Evolutionary conservation across 108 stramenopile genomes (phyloP).

Genomic region (Cyclostephanos invisitatus): DNA sequence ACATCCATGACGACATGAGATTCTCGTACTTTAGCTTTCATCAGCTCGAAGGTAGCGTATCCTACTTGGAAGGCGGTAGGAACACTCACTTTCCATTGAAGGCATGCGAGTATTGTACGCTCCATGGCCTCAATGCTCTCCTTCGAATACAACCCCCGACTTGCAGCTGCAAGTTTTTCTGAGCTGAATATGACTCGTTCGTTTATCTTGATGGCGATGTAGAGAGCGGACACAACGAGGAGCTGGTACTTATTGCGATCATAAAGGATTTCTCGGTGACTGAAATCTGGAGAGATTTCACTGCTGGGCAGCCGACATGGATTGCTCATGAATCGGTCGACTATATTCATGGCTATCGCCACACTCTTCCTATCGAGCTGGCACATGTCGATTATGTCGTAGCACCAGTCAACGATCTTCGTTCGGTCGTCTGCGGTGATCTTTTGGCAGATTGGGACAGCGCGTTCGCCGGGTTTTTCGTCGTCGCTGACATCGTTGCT

Average conservation of each 20-base stretch:
- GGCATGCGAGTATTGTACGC: constrained; percentile 24
- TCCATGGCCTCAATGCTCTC: constrained; percentile 66
- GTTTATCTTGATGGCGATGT: constrained; percentile 63
- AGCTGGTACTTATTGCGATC: constrained; percentile 58
- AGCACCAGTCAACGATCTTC: constrained; percentile 32
- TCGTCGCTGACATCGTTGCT: too few species aligned
- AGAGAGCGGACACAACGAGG: constrained; percentile 54
- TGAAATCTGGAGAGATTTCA: too few species aligned
- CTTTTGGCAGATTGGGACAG: too few species aligned
- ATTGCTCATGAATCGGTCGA: constrained; percentile 31
- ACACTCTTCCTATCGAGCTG: constrained; percentile 14
- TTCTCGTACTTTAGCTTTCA: too few species aligned
- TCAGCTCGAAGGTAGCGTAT: too few species aligned
- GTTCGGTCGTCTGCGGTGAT: background rate
- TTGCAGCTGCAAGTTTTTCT: constrained; percentile 49
- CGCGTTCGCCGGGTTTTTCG: background rate
- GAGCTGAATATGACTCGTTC: constrained; percentile 55
- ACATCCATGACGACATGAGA: too few species aligned
- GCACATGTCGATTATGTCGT: constrained; percentile 20
- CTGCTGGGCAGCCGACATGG: too few species aligned
- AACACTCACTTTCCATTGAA: constrained; percentile 41
- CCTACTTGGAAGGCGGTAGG: too few species aligned
- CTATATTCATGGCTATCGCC: constrained; percentile 21
- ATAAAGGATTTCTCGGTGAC: constrained; percentile 1
- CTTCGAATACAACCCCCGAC: constrained; percentile 48